Conservation (phyloP, 2,329 filamentous ascomycete species). For the Parastagonospora nodorum region DNA sequence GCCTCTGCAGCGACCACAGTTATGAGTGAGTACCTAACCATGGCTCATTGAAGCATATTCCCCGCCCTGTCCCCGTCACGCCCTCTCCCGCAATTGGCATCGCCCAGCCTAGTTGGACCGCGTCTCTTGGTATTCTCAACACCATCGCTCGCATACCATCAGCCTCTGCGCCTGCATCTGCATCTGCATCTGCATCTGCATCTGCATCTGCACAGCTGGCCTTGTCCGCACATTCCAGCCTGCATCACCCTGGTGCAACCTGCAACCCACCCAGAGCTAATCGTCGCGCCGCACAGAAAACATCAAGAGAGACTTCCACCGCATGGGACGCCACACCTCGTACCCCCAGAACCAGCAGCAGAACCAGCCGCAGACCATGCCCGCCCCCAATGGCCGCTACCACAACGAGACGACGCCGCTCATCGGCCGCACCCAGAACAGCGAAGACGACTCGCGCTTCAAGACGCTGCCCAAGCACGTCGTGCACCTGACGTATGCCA, state of each 20-base stretch:
- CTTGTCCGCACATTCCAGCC: background rate
- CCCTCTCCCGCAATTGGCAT: background rate
- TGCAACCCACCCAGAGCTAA: slow-evolving; percentile 26
- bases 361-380: slow-evolving; percentile 22
- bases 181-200: background rate
- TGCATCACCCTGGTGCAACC: background rate
- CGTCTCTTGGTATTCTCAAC: slow-evolving; percentile 1
- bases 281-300: slow-evolving; percentile 32
- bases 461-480: slow-evolving; percentile 38
- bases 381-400: slow-evolving; percentile 33
- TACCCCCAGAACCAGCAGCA: slow-evolving; percentile 4
- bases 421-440: slow-evolving; percentile 23
- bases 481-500: slow-evolving; percentile 48
- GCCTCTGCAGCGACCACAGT: background rate
- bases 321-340: slow-evolving; percentile 31
- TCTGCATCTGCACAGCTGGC: background rate
- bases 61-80: background rate
- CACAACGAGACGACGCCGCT: slow-evolving; percentile 37
- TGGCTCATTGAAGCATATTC: slow-evolving; percentile 1
- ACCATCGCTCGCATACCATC: background rate
- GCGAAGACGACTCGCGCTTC: slow-evolving; percentile 30
- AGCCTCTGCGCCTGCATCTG: background rate
- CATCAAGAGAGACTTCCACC: slow-evolving; percentile 42
- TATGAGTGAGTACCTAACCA: slow-evolving; percentile 4
- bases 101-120: background rate